A percentile compares a stretch with the other conserved stretches of the same genome.
Conservation (phyloP, 2,329 filamentous ascomycete genomes). For the Ambrosiella xylebori region DNA sequence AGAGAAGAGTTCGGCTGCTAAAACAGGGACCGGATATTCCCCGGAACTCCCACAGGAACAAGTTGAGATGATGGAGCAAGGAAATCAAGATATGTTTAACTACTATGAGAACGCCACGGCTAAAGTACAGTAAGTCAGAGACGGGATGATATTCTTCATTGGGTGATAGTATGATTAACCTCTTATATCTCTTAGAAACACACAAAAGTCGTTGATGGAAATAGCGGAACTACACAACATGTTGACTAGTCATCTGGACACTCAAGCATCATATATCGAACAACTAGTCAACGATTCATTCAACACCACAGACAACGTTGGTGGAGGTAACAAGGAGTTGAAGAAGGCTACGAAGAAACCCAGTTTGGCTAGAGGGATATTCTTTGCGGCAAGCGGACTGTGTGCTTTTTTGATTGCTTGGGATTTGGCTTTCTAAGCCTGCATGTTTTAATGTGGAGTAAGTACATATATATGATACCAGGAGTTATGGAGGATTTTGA, state of each 20-base stretch:
- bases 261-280: conserved; percentile 77
- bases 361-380: conserved; percentile 60
- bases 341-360: conserved; percentile 60
- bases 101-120: conserved; percentile 88
- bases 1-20: conserved; percentile 14
- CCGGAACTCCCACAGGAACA: conserved; percentile 64
- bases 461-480: neutral
- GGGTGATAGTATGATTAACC: neutral
- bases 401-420: conserved; percentile 60
- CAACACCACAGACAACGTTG: conserved; percentile 70
- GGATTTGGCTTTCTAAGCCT: conserved; percentile 46
- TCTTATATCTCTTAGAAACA: conserved; percentile 39
- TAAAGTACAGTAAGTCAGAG: conserved; percentile 63
- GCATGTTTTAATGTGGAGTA: neutral
- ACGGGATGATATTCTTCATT: neutral
- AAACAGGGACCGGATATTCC: conserved; percentile 16
- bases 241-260: conserved; percentile 67
- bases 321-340: conserved; percentile 76
- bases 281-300: conserved; percentile 73
- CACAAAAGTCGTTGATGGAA: conserved; percentile 78
- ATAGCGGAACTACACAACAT: conserved; percentile 85
- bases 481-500: neutral
- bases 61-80: conserved; percentile 79
- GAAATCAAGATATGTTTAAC: conserved; percentile 81
- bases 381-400: conserved; percentile 61